Evolutionary conservation across 768 basidiomycete genomes (phyloP), one percentile per base, ranked within the genome.

Genomic region (Calocybe cyanea): DNA sequence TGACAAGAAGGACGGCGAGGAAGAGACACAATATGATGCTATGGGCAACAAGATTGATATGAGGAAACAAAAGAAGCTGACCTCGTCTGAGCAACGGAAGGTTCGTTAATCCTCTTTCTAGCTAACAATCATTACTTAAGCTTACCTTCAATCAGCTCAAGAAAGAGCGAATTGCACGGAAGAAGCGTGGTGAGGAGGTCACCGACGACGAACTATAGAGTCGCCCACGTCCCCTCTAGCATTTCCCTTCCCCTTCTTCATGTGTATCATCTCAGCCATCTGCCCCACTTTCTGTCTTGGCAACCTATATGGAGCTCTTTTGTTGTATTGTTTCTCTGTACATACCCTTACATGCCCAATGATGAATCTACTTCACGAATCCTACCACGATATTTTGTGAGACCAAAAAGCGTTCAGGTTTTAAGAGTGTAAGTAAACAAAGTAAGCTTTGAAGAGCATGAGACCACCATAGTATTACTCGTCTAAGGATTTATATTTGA

Each of bases 31-130:
- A 59, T 98, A 88, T 63, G 96, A 99, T 65, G 96, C 96, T 18
- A 90, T 99, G 88, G 95, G 95, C 50, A 97, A 97, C 87, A 94
- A 93, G 83, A 71, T 93, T 53, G 88, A 89, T 51, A 65, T 33
- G 56, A 88, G 83, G 71, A 94, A 95, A 80, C 57, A 64, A 58
- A 93, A 91, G 80, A 95, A 95, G 77, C 56, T 91, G 52, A 84
- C 85, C 10, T 72, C 93, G 20, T 63, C 76, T 21, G 95, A 98
- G 64, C 78, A 80, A 42, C 83, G 95, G 50, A 98, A 97, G 59
- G 73, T 79, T 51, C 46, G 69, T 54, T 31, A 34, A 8, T 21
- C 18, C 18, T 28, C 46, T n/a, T n/a, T 17, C 28, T 25, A 23
- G 33, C 18, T 19, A 23, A 24, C n/a, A n/a, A n/a, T n/a, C n/a